Evolutionary conservation across 352 stramenopile species (phyloP).

Genomic region (Phytophthora aleatoria): DNA sequence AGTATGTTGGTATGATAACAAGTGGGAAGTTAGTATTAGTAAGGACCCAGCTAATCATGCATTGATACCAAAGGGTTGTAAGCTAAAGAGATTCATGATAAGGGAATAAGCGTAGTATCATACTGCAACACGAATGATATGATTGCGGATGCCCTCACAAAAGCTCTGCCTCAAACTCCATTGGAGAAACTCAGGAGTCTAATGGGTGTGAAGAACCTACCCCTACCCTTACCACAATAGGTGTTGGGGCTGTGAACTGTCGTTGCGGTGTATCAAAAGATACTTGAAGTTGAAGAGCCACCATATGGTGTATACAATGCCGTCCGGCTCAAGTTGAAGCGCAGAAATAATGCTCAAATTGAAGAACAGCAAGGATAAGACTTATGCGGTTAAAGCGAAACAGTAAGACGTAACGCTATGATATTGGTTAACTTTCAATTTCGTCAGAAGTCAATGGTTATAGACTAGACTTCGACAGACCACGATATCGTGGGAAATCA

Average conservation of each 20-base stretch:
- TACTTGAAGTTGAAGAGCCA: background rate
- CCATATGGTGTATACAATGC: background rate
- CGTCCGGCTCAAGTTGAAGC: background rate
- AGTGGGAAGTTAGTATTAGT: background rate
- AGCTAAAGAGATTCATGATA: background rate
- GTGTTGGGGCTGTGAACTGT: background rate
- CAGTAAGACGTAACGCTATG: background rate
- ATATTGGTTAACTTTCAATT: background rate
- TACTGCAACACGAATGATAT: constrained; percentile 4
- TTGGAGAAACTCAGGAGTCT: background rate
- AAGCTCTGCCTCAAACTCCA: background rate
- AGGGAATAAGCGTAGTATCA: background rate
- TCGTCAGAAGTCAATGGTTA: background rate
- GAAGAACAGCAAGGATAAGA: background rate
- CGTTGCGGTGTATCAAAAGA: background rate
- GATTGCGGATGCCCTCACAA: background rate
- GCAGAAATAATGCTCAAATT: background rate
- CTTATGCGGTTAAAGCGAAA: background rate
- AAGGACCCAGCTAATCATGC: background rate
- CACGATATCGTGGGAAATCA: too few relatives aligned
- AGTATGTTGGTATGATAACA: background rate
- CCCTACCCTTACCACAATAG: background rate
- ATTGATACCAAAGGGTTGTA: background rate
- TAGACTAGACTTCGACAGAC: background rate
- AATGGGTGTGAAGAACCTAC: background rate